These are phyloP conservation scores for Amanita rimosa DNA, from an alignment of 768 basidiomycete genomes.

Conservation along the genomic window DNA sequence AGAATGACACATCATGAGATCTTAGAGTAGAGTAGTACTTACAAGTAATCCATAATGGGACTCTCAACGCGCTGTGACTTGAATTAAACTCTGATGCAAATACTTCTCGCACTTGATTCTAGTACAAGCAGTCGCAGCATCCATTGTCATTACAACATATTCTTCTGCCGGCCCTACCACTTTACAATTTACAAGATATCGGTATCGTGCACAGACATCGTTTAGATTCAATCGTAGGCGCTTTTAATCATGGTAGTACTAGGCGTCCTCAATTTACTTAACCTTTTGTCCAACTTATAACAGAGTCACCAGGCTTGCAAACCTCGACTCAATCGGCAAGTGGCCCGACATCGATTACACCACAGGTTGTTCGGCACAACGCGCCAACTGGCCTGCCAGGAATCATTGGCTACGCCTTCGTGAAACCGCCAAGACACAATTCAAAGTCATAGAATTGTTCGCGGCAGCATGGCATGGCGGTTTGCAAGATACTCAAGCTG, in stretches of 20 bases:
- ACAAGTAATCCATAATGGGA: no score
- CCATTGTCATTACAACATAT: no score
- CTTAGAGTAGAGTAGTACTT: no score
- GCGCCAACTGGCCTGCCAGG: slow-evolving; percentile 69
- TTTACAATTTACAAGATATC: slow-evolving; percentile 17
- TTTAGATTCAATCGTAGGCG: slow-evolving; percentile 29
- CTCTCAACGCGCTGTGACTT: no score
- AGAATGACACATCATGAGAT: not conserved
- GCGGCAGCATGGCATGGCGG: slow-evolving; percentile 11
- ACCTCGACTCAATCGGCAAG: slow-evolving; percentile 35
- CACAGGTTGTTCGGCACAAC: slow-evolving; percentile 46
- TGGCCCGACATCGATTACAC: slow-evolving; percentile 57
- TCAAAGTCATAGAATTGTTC: slow-evolving; percentile 29
- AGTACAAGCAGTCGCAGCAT: no score
- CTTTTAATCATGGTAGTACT: slow-evolving; percentile 26
- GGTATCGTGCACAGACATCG: slow-evolving; percentile 23
- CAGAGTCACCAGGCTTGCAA: slow-evolving; percentile 33
- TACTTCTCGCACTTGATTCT: no score
- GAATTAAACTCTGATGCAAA: no score
- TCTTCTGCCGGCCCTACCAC: slow-evolving; percentile 1
- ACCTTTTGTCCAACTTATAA: not conserved
- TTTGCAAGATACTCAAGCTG: slow-evolving; percentile 9
- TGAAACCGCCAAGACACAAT: slow-evolving; percentile 4
- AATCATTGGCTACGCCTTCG: slow-evolving; percentile 30
- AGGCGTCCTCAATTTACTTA: slow-evolving; percentile 3